Evolutionary conservation across 2,329 filamentous ascomycete genomes (phyloP), one percentile per base, ranked within the genome.

Genomic region (Ascochyta fabae): DNA sequence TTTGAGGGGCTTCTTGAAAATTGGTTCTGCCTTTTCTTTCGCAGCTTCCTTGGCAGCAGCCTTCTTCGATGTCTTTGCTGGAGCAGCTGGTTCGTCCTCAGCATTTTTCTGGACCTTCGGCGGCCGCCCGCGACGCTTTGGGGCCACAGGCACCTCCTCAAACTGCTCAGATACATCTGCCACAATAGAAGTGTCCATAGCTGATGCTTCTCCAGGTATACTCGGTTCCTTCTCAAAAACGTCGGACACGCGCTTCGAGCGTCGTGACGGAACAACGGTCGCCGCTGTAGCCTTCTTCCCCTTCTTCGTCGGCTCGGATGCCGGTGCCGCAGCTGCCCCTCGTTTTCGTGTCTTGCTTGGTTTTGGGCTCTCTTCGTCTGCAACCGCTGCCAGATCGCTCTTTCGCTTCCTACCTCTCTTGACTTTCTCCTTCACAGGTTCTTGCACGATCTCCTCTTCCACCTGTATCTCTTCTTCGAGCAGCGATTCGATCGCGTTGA

Each of bases 401-500:
- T 70, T 74, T 16, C 69, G 61, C 59, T 70, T 74, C 48, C 66
- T 65, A 24, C 68, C 65, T 35, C 63, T 64, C 46, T 69, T 72
- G 7, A 48, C 60, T 22, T 65, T 62, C 35, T 67, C 53, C 42
- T 72, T 65, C 10, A 58, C 57, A 6, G 68, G 65, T 9, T 70
- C 70, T 39, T 60, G 57, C 9, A 61, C 64, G 3, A 67, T 8
- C 26, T 56, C 53, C 44, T 75, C 67, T 36, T 72, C 70, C 3
- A 64, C 54, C 19, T 67, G 62, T 12, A 56, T 38, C n/a, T 61
- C 46, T 3, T 62, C 65, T 13, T 71, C 62, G 3, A 59, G 6
- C 8, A 53, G 29, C 13, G 27, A 38, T 23, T 34, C 48, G 7
- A 56, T 61, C 23, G 51, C 46, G 3, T 67, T 61, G 8, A 58